Evolutionary conservation across 371 early-diverging fungal species (phyloP).

Genomic region (Mortierella sp.): DNA sequence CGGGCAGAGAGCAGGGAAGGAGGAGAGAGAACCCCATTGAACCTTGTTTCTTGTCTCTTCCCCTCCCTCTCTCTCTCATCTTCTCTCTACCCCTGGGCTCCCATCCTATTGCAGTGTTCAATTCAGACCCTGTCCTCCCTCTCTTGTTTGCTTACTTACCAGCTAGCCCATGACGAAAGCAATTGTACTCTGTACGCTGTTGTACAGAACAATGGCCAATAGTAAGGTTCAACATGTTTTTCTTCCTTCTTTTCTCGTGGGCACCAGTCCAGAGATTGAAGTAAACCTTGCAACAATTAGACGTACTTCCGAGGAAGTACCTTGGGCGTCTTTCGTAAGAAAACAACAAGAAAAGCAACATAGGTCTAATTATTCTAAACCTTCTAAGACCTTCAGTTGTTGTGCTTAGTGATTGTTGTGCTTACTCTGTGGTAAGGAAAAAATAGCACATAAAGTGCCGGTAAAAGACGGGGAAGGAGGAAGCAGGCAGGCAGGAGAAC

Average conservation of each 20-base stretch:
- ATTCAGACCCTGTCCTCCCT: not conserved
- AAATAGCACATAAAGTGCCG: not conserved
- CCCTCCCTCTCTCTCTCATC: not conserved
- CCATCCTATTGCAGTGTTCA: slow-evolving; percentile 7
- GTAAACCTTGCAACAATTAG: no score
- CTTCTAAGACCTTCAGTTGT: not conserved
- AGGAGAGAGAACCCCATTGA: not conserved
- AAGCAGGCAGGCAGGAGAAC: no score
- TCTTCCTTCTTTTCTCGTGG: not conserved
- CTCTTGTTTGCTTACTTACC: not conserved
- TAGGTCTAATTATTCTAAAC: not conserved
- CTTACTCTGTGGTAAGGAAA: not conserved
- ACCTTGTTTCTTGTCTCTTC: not conserved
- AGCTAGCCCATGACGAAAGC: slow-evolving; percentile 2
- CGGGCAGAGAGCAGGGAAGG: not conserved
- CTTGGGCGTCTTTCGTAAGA: slow-evolving; percentile 2
- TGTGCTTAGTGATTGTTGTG: not conserved
- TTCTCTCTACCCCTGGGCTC: slow-evolving; percentile 1
- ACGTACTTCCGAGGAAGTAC: slow-evolving; percentile 3
- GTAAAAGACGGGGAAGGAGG: not conserved
- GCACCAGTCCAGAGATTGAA: not conserved
- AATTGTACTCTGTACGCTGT: not conserved
- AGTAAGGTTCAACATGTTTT: no score
- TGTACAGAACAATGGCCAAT: not conserved
- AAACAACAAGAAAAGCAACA: not conserved